phyloP scores from a whole-genome alignment of 2,329 filamentous ascomycete species.

The Cyanodermella asteris region DNA sequence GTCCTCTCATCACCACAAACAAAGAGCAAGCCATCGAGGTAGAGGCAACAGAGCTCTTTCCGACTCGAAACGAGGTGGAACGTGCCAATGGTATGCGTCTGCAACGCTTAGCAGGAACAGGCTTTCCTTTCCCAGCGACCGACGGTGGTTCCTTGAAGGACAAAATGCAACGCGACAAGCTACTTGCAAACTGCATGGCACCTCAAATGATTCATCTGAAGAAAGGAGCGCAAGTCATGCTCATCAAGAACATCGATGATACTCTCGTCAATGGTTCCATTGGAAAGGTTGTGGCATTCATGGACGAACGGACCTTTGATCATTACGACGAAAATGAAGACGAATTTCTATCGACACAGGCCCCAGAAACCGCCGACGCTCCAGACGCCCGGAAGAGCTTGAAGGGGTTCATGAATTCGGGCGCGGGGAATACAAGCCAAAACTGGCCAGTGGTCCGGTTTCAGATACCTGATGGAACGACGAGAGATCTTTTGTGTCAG shows the following conservation, averaged over 20 bases:
- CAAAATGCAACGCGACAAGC: constrained; percentile 44
- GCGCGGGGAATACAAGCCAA: constrained; percentile 26
- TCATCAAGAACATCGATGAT: constrained; percentile 98
- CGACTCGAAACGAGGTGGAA: constrained; percentile 77
- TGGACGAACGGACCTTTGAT: constrained; percentile 43
- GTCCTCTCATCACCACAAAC: constrained; percentile 52
- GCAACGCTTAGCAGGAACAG: constrained; percentile 44
- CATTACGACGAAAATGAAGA: constrained; percentile 36
- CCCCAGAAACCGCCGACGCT: constrained; percentile 22
- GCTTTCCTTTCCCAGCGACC: constrained; percentile 45
- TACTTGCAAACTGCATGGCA: constrained; percentile 83
- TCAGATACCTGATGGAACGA: constrained; percentile 52
- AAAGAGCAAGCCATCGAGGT: constrained; percentile 68
- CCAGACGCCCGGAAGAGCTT: constrained; percentile 33
- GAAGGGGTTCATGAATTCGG: constrained; percentile 26
- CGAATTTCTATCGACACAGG: constrained; percentile 28
- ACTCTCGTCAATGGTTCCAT: constrained; percentile 83
- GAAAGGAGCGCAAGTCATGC: constrained; percentile 87
- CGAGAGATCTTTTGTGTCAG: constrained; percentile 56
- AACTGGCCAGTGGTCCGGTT: constrained; percentile 76
- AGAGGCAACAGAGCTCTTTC: constrained; percentile 24
- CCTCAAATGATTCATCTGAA: constrained; percentile 63
- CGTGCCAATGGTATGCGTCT: constrained; percentile 60
- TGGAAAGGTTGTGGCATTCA: constrained; percentile 65
- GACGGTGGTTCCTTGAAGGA: constrained; percentile 54